Base-by-base conservation (phyloP, 441 rosid species). In the Pelargonium cotyledonis region DNA sequence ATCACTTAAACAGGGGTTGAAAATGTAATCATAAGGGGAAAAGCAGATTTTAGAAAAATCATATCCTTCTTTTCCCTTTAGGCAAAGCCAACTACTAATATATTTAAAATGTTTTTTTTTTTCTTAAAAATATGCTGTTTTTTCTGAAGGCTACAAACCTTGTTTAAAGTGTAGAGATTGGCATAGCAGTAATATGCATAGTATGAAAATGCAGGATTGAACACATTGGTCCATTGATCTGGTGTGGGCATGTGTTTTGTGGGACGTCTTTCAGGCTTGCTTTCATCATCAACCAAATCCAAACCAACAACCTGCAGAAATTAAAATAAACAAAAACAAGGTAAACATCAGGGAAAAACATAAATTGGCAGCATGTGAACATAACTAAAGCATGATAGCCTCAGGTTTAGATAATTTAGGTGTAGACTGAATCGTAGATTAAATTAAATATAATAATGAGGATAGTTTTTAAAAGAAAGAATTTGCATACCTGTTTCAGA, bases 241-340 rank as follows among this genome's bases (percentile, higher is more conserved):
- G 99, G 99, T 51, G 97, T 95, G 62, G 98, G 98, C 99, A 95
- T 95, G 84, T 95, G 99, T 77, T 95, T 95, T 7, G 98, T 95
- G 60, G 98, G 99, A 53, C 99, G 98, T 69, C 99, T 90, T 86
- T 95, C 98, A 55, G 99, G 99, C 80, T 95, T 95, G 85, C 93
- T 95, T 83, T 95, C 99, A 78, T 95, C 98, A 80, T 95, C 99
- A 8, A 95, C 99, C 82, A 95, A 76, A 84, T 95, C 99, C 79
- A 95, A 79, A 6, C 99, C 99, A 81, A 95, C 99, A 73, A 95
- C 99, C 99, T 95, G 79, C n/a, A n/a, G n/a, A n/a, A n/a, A n/a
- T n/a, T n/a, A n/a, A n/a, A n/a, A n/a, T n/a, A n/a, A n/a, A n/a
- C n/a, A n/a, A n/a, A n/a, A n/a, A n/a, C n/a, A n/a, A n/a, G n/a